phyloP scores from a whole-genome alignment of 2,329 filamentous ascomycete species.

The Waltergamsia citrina region DNA sequence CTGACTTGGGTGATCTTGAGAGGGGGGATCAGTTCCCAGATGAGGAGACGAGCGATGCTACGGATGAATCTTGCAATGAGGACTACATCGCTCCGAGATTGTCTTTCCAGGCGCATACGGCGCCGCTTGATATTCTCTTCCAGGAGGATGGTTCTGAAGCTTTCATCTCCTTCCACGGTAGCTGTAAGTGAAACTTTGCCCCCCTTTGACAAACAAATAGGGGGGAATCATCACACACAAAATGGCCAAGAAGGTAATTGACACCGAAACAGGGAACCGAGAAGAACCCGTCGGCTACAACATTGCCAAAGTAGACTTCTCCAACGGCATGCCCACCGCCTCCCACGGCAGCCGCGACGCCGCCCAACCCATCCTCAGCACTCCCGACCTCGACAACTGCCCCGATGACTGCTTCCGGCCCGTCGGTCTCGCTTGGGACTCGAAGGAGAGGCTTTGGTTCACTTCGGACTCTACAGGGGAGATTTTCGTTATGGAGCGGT shows the following conservation, averaged over 20 bases:
- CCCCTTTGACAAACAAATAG: no score
- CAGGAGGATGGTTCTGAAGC: slow-evolving; percentile 44
- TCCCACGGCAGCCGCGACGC: slow-evolving; percentile 32
- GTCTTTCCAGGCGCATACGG: slow-evolving; percentile 54
- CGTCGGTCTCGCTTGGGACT: slow-evolving; percentile 45
- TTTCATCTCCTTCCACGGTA: slow-evolving; percentile 64
- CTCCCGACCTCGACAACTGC: slow-evolving; percentile 41
- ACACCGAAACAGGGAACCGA: slow-evolving; percentile 25
- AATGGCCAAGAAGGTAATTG: no score
- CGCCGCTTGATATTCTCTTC: slow-evolving; percentile 65
- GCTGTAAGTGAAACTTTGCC: no score
- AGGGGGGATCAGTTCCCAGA: slow-evolving; percentile 41
- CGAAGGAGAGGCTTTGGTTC: slow-evolving; percentile 48
- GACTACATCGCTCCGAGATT: slow-evolving; percentile 41
- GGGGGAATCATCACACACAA: no score
- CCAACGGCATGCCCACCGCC: slow-evolving; percentile 29
- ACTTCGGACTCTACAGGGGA: slow-evolving; percentile 55
- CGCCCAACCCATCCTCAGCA: slow-evolving; percentile 43
- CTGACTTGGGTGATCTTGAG: slow-evolving; percentile 26
- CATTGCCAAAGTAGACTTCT: slow-evolving; percentile 30
- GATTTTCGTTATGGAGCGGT: slow-evolving; percentile 44
- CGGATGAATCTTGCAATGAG: slow-evolving; percentile 32
- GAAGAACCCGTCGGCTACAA: slow-evolving; percentile 35
- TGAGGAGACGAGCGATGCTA: slow-evolving; percentile 21
- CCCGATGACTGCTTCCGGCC: slow-evolving; percentile 52